These are phyloP conservation scores for Fusarium sp. DNA, from an alignment of 2,329 filamentous ascomycete species.

Conservation along the genomic window DNA sequence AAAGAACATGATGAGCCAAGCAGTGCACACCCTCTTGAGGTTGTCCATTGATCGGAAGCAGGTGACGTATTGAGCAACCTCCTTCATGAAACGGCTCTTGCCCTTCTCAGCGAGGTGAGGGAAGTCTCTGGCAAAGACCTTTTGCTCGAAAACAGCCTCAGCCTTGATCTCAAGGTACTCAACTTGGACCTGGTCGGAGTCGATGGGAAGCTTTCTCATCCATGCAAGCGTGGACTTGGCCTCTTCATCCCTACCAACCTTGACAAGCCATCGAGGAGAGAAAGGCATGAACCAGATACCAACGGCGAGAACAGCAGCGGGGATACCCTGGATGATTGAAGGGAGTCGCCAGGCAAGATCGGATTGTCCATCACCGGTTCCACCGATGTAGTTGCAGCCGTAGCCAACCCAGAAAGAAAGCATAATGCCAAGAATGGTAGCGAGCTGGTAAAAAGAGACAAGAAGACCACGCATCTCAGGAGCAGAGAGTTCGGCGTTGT, in stretches of 20 bases:
- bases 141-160: conserved; percentile 81
- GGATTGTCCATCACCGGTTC: conserved; percentile 57
- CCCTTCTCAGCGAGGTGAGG: conserved; percentile 57
- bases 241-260: conserved; percentile 77
- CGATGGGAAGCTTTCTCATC: conserved; percentile 52
- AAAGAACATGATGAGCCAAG: conserved; percentile 72
- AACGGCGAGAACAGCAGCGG: conserved; percentile 66
- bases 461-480: conserved; percentile 76
- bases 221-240: conserved; percentile 53
- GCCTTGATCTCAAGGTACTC: conserved; percentile 89
- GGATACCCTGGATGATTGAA: conserved; percentile 59
- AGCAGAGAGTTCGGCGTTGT: conserved; percentile 66
- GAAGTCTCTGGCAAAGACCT: conserved; percentile 71
- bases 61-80: conserved; percentile 63
- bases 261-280: conserved; percentile 80
- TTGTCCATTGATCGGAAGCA: conserved; percentile 56
- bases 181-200: conserved; percentile 76
- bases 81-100: conserved; percentile 56
- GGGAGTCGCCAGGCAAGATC: conserved; percentile 60
- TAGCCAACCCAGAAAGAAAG: conserved; percentile 63
- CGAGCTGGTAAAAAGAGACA: conserved; percentile 73
- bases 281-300: conserved; percentile 86
- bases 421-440: conserved; percentile 56
- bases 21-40: conserved; percentile 73
- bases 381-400: conserved; percentile 61